These are phyloP conservation scores for Diaporthe batatas DNA, from an alignment of 2,329 filamentous ascomycete species.

Conservation along the genomic window DNA sequence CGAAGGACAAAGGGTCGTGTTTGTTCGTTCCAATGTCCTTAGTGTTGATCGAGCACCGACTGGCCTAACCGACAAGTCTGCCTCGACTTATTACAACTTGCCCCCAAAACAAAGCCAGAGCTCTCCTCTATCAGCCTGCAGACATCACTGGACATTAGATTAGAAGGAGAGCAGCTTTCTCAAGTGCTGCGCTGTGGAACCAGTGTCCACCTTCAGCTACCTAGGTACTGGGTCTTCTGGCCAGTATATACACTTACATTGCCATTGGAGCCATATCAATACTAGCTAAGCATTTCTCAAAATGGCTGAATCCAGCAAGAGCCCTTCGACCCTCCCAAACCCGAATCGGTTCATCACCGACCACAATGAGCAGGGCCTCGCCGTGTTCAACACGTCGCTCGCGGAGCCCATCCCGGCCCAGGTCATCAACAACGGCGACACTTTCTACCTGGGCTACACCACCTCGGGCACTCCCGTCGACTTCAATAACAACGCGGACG, in stretches of 20 bases:
- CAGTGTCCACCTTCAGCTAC: neutral
- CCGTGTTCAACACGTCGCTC: constrained; percentile 51
- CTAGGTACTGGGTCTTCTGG: too few relatives aligned
- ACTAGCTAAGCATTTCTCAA: neutral
- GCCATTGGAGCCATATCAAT: neutral
- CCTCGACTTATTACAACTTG: neutral
- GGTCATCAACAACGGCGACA: constrained; percentile 53
- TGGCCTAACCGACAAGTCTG: neutral
- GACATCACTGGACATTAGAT: neutral
- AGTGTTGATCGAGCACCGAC: neutral
- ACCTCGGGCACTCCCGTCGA: constrained; percentile 61
- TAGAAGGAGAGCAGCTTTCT: neutral
- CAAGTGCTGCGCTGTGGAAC: neutral
- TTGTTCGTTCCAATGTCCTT: neutral
- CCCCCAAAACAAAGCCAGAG: neutral
- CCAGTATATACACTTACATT: neutral
- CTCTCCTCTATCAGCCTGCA: neutral
- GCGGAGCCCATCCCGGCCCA: constrained; percentile 44
- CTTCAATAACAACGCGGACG: constrained; percentile 60
- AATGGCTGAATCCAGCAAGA: constrained; percentile 31
- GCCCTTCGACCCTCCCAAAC: constrained; percentile 31
- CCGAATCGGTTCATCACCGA: constrained; percentile 51
- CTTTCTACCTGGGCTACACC: constrained; percentile 53
- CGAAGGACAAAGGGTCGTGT: neutral
- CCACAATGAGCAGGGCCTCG: constrained; percentile 51